phyloP scores from a whole-genome alignment of 2,329 filamentous ascomycete species.

The Atkinsonella hypoxylon region DNA sequence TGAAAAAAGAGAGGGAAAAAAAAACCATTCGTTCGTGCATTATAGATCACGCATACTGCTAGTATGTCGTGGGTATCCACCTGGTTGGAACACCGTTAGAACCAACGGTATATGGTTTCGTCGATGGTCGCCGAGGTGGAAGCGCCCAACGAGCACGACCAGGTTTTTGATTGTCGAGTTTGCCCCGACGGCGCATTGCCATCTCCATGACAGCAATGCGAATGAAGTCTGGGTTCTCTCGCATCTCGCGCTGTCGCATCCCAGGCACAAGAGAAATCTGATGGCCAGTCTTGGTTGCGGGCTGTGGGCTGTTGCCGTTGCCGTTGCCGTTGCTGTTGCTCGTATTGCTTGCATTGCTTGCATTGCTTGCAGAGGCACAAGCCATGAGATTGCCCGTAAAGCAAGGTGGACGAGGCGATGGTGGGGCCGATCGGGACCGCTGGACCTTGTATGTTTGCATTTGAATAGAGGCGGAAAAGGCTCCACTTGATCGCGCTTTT shows the following conservation, averaged over 20 bases:
- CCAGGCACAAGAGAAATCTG: constrained; percentile 26
- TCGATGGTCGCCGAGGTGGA: constrained; percentile 47
- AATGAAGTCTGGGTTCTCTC: constrained; percentile 60
- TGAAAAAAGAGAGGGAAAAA: neutral
- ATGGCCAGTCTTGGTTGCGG: constrained; percentile 18
- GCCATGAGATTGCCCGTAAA: constrained; percentile 9
- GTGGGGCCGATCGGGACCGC: constrained; percentile 29
- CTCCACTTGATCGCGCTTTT: constrained; percentile 10
- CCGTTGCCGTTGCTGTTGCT: no score
- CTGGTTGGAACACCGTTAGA: constrained; percentile 46
- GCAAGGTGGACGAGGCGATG: constrained; percentile 17
- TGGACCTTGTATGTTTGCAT: constrained; percentile 60
- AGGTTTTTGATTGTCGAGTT: constrained; percentile 53
- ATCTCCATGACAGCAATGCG: constrained; percentile 61
- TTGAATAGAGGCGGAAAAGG: constrained; percentile 55
- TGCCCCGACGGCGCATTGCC: constrained; percentile 55
- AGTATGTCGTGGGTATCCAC: constrained; percentile 35
- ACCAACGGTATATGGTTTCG: constrained; percentile 43
- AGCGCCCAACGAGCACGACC: constrained; percentile 56
- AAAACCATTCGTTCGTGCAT: neutral
- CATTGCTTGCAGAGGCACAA: neutral
- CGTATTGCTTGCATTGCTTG: constrained; percentile 9
- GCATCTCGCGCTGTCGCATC: constrained; percentile 52
- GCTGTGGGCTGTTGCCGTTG: constrained; percentile 6
- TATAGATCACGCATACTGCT: neutral